A percentile compares a stretch with the other conserved stretches of the same genome.
These are phyloP conservation scores for Colletotrichum musae DNA, from an alignment of 2,329 filamentous ascomycete species.

Conservation along the genomic window DNA sequence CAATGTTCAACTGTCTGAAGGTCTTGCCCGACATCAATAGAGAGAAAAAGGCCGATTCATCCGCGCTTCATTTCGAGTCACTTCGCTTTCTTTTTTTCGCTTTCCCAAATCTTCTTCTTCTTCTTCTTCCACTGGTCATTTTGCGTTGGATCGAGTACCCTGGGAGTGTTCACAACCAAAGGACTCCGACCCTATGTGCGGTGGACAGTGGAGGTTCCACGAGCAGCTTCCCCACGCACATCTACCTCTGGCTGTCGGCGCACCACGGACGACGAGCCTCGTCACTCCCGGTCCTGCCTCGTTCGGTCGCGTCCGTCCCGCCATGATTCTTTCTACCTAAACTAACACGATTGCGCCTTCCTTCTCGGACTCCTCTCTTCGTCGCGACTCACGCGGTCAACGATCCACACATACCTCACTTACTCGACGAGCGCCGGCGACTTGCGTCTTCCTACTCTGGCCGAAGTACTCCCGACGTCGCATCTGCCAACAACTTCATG, in stretches of 20 bases:
- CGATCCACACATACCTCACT: neutral
- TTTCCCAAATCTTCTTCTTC: too few relatives aligned
- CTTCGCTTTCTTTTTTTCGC: too few relatives aligned
- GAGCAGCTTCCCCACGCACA: slow-evolving; percentile 38
- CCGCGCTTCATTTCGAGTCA: too few relatives aligned
- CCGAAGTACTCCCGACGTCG: slow-evolving; percentile 35
- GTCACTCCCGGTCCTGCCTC: slow-evolving; percentile 32
- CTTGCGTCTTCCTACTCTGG: neutral
- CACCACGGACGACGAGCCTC: slow-evolving; percentile 35
- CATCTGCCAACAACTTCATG: slow-evolving; percentile 39
- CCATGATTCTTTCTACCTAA: slow-evolving; percentile 32
- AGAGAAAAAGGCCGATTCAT: too few relatives aligned
- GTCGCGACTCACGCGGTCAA: neutral
- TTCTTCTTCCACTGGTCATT: too few relatives aligned
- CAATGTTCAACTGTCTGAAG: slow-evolving; percentile 4
- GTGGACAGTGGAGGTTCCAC: too few relatives aligned
- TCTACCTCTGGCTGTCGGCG: slow-evolving; percentile 31
- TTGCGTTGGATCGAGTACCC: too few relatives aligned
- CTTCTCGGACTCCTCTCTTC: slow-evolving; percentile 9
- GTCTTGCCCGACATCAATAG: too few relatives aligned
- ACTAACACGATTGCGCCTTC: slow-evolving; percentile 9
- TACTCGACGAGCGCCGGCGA: neutral
- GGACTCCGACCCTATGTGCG: neutral
- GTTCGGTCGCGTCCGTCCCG: slow-evolving; percentile 28
- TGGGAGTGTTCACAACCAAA: too few relatives aligned